Percentiles rank a stretch among this genome's conserved stretches.
phyloP scores from a whole-genome alignment of 169 alveolate genomes.

The Cystoisospora suis region DNA sequence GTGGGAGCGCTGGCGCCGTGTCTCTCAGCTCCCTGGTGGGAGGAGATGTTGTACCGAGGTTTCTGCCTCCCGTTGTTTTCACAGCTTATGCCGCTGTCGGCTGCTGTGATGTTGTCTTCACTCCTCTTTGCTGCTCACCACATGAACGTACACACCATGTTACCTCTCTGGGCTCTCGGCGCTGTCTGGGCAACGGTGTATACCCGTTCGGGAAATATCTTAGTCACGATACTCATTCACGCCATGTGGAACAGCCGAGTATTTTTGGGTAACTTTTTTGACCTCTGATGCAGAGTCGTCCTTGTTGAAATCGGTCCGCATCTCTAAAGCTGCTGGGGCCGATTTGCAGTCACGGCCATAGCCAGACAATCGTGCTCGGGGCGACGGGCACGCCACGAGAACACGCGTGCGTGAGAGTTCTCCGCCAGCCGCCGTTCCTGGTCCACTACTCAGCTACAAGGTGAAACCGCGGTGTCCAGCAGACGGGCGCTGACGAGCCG shows the following conservation, averaged over 20 bases:
- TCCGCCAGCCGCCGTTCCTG: no score
- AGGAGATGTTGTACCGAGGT: slow-evolving; percentile 73
- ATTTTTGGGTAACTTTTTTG: slow-evolving; percentile 60
- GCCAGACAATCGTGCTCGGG: no score
- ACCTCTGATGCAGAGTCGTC: not conserved
- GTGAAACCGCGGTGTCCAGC: no score
- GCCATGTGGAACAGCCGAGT: slow-evolving; percentile 76
- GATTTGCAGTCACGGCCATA: no score
- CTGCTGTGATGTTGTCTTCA: slow-evolving; percentile 62
- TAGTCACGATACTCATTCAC: slow-evolving; percentile 67
- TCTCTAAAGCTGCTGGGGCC: no score
- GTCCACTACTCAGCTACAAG: no score
- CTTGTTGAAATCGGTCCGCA: no score
- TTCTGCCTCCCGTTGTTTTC: slow-evolving; percentile 63
- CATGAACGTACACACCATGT: slow-evolving; percentile 61
- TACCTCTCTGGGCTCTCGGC: slow-evolving; percentile 70
- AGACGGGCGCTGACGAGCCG: no score
- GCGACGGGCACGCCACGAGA: no score
- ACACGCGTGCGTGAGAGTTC: no score
- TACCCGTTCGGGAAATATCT: slow-evolving; percentile 56
- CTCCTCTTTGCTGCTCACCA: slow-evolving; percentile 72
- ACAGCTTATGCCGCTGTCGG: slow-evolving; percentile 38
- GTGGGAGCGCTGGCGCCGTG: slow-evolving; percentile 75
- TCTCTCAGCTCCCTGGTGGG: slow-evolving; percentile 79
- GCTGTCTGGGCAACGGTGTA: slow-evolving; percentile 70